Conservation (phyloP, 441 rosid species). For the Pelargonium citronellum region DNA sequence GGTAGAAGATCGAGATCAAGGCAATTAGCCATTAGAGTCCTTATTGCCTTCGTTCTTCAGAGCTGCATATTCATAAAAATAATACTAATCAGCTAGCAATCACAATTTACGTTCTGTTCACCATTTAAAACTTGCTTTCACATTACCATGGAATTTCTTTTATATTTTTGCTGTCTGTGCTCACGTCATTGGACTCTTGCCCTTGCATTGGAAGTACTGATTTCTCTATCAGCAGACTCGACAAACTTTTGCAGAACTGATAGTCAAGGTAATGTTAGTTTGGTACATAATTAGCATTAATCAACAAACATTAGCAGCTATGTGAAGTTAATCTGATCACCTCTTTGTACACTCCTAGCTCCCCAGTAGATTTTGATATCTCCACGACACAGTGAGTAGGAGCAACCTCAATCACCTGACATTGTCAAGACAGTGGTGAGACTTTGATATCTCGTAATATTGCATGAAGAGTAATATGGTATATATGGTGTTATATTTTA, state of each 20-base stretch:
- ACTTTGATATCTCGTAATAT: constrained; percentile 6
- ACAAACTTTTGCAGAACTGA: constrained; percentile 83
- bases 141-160: constrained; percentile 35
- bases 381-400: constrained; percentile 84
- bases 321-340: constrained; percentile 26
- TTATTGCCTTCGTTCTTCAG: constrained; percentile 18
- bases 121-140: not conserved
- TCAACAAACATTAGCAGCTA: not conserved
- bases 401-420: constrained; percentile 64
- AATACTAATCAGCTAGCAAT: constrained; percentile 15
- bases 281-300: constrained; percentile 11
- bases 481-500: constrained; percentile 17
- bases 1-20: not conserved
- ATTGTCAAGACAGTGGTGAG: constrained; percentile 5
- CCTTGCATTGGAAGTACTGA: constrained; percentile 28
- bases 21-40: constrained; percentile 29
- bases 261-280: constrained; percentile 19
- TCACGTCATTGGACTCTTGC: constrained; percentile 19
- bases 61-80: constrained; percentile 33
- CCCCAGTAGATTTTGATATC: constrained; percentile 82
- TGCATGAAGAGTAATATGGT: constrained; percentile 9
- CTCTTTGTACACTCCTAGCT: constrained; percentile 57
- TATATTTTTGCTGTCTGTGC: constrained; percentile 15
- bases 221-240: constrained; percentile 52
- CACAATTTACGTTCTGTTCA: constrained; percentile 4